phyloP scores from a whole-genome alignment of 257 asterid genomes.

The Plantago elongata region DNA sequence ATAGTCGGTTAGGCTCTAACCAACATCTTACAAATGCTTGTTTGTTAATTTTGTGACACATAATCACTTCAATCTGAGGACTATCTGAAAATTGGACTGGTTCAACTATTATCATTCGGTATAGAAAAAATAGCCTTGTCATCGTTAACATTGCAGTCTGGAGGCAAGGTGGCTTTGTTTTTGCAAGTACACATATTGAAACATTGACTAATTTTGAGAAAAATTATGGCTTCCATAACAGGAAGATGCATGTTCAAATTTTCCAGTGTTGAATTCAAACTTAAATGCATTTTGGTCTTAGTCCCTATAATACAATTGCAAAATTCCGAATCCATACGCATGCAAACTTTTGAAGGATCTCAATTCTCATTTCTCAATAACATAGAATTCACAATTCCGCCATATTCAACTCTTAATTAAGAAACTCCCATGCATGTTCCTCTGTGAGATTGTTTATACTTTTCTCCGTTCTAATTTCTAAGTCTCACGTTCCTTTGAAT shows the following conservation, averaged over 20 bases:
- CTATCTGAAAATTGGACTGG: too few species aligned
- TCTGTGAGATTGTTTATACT: not conserved
- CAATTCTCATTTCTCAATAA: not conserved
- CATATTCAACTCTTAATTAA: constrained; percentile 14
- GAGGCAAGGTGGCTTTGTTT: not conserved
- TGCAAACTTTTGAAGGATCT: constrained; percentile 14
- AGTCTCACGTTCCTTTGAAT: constrained; percentile 31
- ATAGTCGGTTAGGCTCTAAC: not conserved
- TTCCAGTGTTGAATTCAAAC: constrained; percentile 4
- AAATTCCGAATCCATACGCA: too few species aligned
- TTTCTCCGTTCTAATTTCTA: constrained; percentile 10
- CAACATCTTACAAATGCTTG: not conserved
- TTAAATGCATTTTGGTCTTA: constrained; percentile 1
- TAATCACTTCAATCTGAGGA: too few species aligned
- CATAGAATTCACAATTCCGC: not conserved
- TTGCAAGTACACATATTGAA: constrained; percentile 3
- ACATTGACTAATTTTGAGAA: not conserved
- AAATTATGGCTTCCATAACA: not conserved
- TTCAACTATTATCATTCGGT: too few species aligned
- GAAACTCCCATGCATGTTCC: constrained; percentile 37
- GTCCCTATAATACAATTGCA: not conserved
- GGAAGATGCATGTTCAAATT: not conserved
- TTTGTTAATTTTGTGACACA: too few species aligned
- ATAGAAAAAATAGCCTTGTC: too few species aligned
- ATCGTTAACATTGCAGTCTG: not conserved